Evolutionary conservation across 257 asterid genomes (phyloP).

Genomic region (Leptodermis oblonga): DNA sequence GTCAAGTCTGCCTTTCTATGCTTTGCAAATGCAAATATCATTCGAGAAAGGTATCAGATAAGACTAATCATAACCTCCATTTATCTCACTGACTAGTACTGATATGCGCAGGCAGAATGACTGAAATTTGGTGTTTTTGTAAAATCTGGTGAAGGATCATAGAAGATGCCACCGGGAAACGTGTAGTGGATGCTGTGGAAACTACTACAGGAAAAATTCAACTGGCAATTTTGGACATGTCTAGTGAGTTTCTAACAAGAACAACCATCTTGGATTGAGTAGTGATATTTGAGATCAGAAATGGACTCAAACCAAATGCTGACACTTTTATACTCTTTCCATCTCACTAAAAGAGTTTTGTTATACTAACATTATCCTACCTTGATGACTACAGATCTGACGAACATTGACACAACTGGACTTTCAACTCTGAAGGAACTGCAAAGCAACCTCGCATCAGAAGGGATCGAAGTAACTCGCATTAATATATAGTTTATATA

Average conservation of each 20-base stretch:
- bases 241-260: conserved; percentile 24
- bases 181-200: conserved; percentile 16
- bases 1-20: conserved; percentile 35
- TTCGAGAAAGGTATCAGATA: conserved; percentile 22
- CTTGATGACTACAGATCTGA: conserved; percentile 22
- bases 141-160: conserved; percentile 17
- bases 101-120: background rate
- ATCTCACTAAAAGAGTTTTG: background rate
- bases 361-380: background rate
- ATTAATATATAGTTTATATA: no score
- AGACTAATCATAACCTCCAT: no score
- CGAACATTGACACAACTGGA: conserved; percentile 33
- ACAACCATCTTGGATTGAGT: background rate
- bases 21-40: conserved; percentile 34
- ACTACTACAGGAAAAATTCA: conserved; percentile 18
- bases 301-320: background rate
- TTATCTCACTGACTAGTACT: no score
- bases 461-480: conserved; percentile 28
- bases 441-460: conserved; percentile 17
- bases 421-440: conserved; percentile 30
- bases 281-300: background rate
- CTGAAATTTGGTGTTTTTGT: background rate
- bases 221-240: conserved; percentile 32
- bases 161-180: conserved; percentile 13
- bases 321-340: background rate